Conservation (phyloP, 2,329 filamentous ascomycete species). For the Penicillium palitans region DNA sequence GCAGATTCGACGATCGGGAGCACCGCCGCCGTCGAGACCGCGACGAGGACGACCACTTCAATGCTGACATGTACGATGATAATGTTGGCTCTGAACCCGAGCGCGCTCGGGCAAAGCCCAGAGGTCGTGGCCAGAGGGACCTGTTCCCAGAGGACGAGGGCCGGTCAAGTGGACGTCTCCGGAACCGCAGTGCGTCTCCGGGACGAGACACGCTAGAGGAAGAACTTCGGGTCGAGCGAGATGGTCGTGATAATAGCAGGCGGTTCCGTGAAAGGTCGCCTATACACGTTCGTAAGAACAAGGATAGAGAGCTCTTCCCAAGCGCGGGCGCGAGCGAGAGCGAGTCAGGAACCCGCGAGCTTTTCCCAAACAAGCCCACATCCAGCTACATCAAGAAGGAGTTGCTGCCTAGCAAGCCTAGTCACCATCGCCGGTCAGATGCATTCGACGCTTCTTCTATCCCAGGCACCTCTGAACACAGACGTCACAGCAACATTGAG, state of each 20-base stretch:
- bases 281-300: constrained; percentile 37
- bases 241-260: constrained; percentile 40
- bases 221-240: constrained; percentile 35
- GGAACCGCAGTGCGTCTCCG: constrained; percentile 63
- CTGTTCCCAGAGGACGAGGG: constrained; percentile 42
- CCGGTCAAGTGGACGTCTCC: constrained; percentile 49
- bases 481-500: constrained; percentile 37
- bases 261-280: constrained; percentile 48
- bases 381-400: constrained; percentile 54
- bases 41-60: constrained; percentile 61
- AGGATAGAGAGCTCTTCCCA: constrained; percentile 62
- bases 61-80: constrained; percentile 83
- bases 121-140: constrained; percentile 35
- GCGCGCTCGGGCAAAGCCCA: constrained; percentile 32
- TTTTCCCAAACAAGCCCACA: constrained; percentile 47
- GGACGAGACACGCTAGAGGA: constrained; percentile 53
- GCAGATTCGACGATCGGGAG: constrained; percentile 64
- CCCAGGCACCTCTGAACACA: constrained; percentile 34
- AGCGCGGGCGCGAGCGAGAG: constrained; percentile 22
- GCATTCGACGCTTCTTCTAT: constrained; percentile 51
- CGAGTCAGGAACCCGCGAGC: constrained; percentile 46
- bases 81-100: constrained; percentile 34
- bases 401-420: constrained; percentile 56
- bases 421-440: constrained; percentile 51
- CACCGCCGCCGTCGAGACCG: constrained; percentile 42